Base-by-base conservation (phyloP, 2,329 filamentous ascomycete genomes). In the Camillea tinctor region DNA sequence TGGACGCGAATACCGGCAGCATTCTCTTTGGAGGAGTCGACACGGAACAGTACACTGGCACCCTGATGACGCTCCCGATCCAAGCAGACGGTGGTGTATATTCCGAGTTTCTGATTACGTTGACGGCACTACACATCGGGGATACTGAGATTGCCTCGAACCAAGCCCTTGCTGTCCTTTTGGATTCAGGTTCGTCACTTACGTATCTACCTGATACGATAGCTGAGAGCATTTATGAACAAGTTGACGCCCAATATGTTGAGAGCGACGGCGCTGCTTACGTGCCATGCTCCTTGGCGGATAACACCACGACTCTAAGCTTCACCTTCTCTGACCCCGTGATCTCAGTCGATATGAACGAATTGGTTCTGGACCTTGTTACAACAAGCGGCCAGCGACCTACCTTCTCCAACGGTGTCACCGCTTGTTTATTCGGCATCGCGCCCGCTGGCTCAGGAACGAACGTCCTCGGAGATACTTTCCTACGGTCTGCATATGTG, bases 11-110 rank as follows among this genome's bases (percentile, higher is more conserved):
- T 67, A 85, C 80, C 0, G 90, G 90, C 57, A 87, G 79, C 61
- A 87, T 93, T 57, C 77, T 93, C 1, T 93, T 93, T 66, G 90
- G 90, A 26, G 90, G 91, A 26, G 83, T 93, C 59, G 88, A 93
- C 73, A 84, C 81, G 2, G 84, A 77, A 21, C 86, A 88, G 64
- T 93, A 84, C 71, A 70, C 76, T 2, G 90, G 88, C 20, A 71
- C 80, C 3, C 79, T 94, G 26, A 73, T 85, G 60, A 90, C 88
- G 0, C 73, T 94, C 1, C 90, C 91, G 2, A 79, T 94, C 56
- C 83, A 90, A 68, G 76, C 77, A 62, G 74, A 80, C 48, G 71
- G 75, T 23, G 81, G 82, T 49, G 69, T 74, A 20, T 88, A 81
- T 69, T 77, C 79, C 56, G 85, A 91, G 69, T 89, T 93, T 69